Base-by-base conservation (phyloP, 352 stramenopile species). In the Elongisporangium undulatum region DNA sequence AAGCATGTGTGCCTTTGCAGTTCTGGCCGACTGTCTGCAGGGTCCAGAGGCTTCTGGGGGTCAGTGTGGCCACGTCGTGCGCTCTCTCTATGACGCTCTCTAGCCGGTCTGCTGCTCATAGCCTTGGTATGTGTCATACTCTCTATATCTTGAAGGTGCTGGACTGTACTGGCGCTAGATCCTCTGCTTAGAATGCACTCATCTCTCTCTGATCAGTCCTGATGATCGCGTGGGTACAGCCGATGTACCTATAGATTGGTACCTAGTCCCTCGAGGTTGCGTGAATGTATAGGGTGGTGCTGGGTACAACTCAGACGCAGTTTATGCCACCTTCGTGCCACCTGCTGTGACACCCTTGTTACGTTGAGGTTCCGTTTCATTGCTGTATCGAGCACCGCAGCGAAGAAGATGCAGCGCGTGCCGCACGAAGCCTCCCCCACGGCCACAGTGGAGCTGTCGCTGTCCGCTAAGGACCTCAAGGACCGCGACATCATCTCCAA, bases 401-500 rank as follows among this genome's bases (percentile, higher is more conserved):
- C 13, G 24, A 61, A 49, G 55, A 49, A 49, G 48, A 48, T 52
- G 50, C 56, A 55, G 59, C 59, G 17, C 17, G 48, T 23, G 23
- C 62, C 58, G 49, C 65, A 23, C 26, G 45, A 59, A 21, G 56
- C 63, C 8, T 45, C 64, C 23, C 75, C 76, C 20, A 87, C 79
- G 20, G 79, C 77, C 45, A 68, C 63, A 16, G 69, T 95, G 23
- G 88, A 97, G 77, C 75, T 97, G 59, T 90, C 85, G 19, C 68
- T 97, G 24, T 77, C 77, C 39, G 93, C 82, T 55, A 83, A 85
- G 53, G 70, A 84, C 64, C 76, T 97, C 51, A 89, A 85, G 29
- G 84, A 95, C 61, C 89, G 88, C 61, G 90, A 97, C 56, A 61
- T 93, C 21, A 72, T 97, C 55, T 90, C 81, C 54, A 90, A 95